Evolutionary conservation across 306 rosid genomes (phyloP).

Genomic region (Oemleria cerasiformis): DNA sequence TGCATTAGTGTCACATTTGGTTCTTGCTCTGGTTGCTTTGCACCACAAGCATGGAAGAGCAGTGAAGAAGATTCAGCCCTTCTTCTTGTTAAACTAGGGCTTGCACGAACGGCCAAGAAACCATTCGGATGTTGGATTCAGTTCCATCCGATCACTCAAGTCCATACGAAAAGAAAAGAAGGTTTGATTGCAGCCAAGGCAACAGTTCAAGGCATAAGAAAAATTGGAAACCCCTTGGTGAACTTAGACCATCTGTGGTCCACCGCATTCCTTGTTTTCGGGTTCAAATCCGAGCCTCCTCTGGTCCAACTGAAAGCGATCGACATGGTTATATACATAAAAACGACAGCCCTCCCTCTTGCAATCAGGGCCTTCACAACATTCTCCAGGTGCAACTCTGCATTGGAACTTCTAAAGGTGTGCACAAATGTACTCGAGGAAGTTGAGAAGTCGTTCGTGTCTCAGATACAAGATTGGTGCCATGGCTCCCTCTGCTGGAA

Average conservation of each 20-base stretch:
- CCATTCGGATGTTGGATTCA: constrained; percentile 64
- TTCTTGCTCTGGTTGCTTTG: constrained; percentile 45
- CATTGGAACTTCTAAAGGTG: constrained; percentile 74
- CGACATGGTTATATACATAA: constrained; percentile 69
- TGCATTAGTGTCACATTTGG: constrained; percentile 34
- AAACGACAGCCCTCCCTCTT: constrained; percentile 75
- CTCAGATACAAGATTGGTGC: constrained; percentile 86
- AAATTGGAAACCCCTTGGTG: constrained; percentile 39
- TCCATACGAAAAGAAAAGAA: constrained; percentile 57
- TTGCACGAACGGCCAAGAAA: constrained; percentile 51
- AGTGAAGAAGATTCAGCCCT: constrained; percentile 68
- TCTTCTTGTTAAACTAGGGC: constrained; percentile 62
- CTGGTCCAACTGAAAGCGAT: constrained; percentile 53
- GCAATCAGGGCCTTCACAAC: constrained; percentile 72
- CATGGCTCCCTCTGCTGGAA: constrained; percentile 77
- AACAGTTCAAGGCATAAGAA: constrained; percentile 62
- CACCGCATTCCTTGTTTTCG: constrained; percentile 83
- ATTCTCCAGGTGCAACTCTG: constrained; percentile 79
- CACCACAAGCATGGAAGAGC: constrained; percentile 60
- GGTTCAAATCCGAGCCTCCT: constrained; percentile 85
- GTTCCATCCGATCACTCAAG: constrained; percentile 71
- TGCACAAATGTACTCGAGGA: constrained; percentile 86
- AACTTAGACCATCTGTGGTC: constrained; percentile 79
- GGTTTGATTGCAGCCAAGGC: constrained; percentile 66
- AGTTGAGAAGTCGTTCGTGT: constrained; percentile 82